Conservation (phyloP, 768 basidiomycete species). For the Suillus sp. region DNA sequence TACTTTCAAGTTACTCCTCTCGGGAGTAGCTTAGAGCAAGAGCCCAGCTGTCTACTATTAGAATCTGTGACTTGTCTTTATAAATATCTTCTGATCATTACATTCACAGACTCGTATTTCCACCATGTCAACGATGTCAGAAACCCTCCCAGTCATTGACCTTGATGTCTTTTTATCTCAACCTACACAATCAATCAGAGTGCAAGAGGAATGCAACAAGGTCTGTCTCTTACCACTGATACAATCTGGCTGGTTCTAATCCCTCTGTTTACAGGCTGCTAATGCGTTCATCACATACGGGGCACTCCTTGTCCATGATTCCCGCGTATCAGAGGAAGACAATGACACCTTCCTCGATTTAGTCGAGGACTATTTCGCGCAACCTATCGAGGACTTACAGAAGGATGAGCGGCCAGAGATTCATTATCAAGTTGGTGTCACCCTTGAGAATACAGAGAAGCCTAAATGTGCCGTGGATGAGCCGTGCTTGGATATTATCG, state of each 20-base stretch:
- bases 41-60: background rate
- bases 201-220: conserved; percentile 66
- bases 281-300: conserved; percentile 82
- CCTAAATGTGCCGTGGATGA: conserved; percentile 83
- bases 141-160: conserved; percentile 72
- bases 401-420: conserved; percentile 84
- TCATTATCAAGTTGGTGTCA: conserved; percentile 91
- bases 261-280: conserved; percentile 57
- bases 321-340: conserved; percentile 79
- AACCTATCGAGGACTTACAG: conserved; percentile 59
- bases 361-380: conserved; percentile 91
- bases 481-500: conserved; percentile 81
- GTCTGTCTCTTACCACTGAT: conserved; percentile 33
- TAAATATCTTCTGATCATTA: background rate
- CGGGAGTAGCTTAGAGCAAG: background rate
- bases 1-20: background rate
- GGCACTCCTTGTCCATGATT: conserved; percentile 84
- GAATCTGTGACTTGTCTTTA: background rate
- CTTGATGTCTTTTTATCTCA: conserved; percentile 68
- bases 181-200: conserved; percentile 45
- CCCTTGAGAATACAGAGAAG: conserved; percentile 95
- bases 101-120: conserved; percentile 13
- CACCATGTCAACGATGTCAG: conserved; percentile 44
- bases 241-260: conserved; percentile 1
- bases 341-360: conserved; percentile 85